Evolutionary conservation across 805 yeast genomes (phyloP).

Genomic region (Wickerhamiella musiphila): DNA sequence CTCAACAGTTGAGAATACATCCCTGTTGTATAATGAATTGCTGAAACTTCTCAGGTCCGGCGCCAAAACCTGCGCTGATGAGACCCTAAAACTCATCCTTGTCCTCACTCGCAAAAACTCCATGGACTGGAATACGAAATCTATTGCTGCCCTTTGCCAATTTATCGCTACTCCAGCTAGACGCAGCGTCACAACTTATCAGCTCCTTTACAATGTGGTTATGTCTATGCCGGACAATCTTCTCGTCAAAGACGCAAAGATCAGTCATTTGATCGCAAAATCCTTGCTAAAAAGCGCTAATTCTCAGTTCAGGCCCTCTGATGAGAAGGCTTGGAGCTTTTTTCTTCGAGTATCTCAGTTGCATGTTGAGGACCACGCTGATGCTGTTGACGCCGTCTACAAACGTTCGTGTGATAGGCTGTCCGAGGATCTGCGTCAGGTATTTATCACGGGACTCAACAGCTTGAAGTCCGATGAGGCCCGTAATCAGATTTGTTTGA

Average conservation of each 20-base stretch:
- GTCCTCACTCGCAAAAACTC: conserved; percentile 28
- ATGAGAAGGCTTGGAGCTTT: too few relatives aligned
- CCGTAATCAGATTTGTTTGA: too few relatives aligned
- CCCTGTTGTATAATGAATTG: conserved; percentile 9
- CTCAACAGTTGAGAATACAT: conserved; percentile 2
- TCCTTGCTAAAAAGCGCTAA: conserved; percentile 8
- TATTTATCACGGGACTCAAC: too few relatives aligned
- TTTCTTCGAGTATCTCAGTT: too few relatives aligned
- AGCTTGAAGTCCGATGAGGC: too few relatives aligned
- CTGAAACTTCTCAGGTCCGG: conserved; percentile 12
- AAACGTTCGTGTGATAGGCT: too few relatives aligned
- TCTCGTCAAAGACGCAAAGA: too few relatives aligned
- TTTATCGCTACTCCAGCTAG: conserved; percentile 6
- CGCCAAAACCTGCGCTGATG: conserved; percentile 12
- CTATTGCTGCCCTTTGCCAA: conserved; percentile 9
- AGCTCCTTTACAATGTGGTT: conserved; percentile 10
- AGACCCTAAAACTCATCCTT: conserved; percentile 23
- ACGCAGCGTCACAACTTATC: conserved; percentile 13
- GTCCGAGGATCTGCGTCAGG: too few relatives aligned
- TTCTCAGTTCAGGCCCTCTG: too few relatives aligned
- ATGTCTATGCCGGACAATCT: neutral
- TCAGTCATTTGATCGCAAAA: conserved; percentile 7
- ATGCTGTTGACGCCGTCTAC: too few relatives aligned
- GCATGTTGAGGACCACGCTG: too few relatives aligned
- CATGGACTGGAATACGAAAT: conserved; percentile 13